Conservation (phyloP, 2,329 filamentous ascomycete species). For the Colletotrichum sojae region DNA sequence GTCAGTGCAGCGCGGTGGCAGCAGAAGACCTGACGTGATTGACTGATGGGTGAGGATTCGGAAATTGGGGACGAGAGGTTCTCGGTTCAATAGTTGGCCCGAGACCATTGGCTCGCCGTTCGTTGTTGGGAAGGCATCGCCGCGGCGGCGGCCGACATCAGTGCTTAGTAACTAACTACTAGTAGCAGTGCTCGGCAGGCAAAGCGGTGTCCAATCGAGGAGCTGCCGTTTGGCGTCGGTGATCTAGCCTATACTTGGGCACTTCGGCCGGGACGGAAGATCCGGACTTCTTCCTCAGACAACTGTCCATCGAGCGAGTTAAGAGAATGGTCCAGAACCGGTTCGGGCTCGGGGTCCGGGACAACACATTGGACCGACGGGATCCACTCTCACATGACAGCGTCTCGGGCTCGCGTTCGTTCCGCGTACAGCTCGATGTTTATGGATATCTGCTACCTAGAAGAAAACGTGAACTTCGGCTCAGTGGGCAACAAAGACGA, state of each 20-base stretch:
- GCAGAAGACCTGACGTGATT: not conserved
- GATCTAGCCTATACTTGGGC: conserved; percentile 16
- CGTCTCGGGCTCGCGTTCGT: not conserved
- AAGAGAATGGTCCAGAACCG: not conserved
- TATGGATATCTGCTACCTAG: not conserved
- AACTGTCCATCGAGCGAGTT: not conserved
- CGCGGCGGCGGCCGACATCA: not conserved
- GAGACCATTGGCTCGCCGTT: not conserved
- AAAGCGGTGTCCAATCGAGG: conserved; percentile 3
- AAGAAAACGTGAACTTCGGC: not conserved
- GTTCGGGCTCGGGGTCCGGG: conserved; percentile 32
- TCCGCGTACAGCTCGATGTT: not conserved
- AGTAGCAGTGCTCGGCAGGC: no score
- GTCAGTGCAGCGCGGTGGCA: conserved; percentile 18
- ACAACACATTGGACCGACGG: conserved; percentile 31
- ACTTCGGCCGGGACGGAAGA: conserved; percentile 16
- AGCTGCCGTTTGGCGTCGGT: conserved; percentile 16
- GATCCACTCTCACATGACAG: conserved; percentile 33
- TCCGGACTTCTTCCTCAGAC: conserved; percentile 10
- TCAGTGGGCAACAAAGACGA: not conserved
- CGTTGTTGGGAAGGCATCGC: no score
- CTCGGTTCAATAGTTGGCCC: conserved; percentile 29
- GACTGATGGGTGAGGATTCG: not conserved
- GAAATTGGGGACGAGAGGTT: conserved; percentile 3
- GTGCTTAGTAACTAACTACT: conserved; percentile 8